Conservation (phyloP, 495 filamentous ascomycete species). For the Aspergillus biplanus region DNA sequence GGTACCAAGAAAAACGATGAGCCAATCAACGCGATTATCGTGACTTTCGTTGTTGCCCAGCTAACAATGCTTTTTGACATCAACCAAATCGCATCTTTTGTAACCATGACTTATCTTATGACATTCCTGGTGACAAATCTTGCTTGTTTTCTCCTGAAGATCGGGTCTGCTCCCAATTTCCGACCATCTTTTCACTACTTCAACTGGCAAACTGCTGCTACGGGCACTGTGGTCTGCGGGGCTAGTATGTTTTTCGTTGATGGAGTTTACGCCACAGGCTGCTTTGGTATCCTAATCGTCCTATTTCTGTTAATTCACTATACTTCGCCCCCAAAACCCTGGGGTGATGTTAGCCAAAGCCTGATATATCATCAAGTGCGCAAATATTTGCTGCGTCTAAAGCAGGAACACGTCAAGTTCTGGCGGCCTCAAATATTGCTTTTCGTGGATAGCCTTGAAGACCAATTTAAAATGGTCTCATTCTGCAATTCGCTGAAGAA, state of each 20-base stretch:
- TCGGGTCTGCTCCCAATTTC: slow-evolving; percentile 92
- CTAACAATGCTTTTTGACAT: slow-evolving; percentile 82
- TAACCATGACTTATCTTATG: slow-evolving; percentile 87
- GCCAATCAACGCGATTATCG: slow-evolving; percentile 73
- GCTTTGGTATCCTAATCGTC: slow-evolving; percentile 71
- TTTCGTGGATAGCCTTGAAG: slow-evolving; percentile 79
- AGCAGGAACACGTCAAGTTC: slow-evolving; percentile 89
- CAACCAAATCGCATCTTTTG: slow-evolving; percentile 85
- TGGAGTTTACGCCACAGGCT: slow-evolving; percentile 76
- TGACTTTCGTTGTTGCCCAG: slow-evolving; percentile 78
- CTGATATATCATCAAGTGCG: slow-evolving; percentile 91
- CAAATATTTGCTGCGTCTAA: slow-evolving; percentile 81
- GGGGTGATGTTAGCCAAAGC: slow-evolving; percentile 89
- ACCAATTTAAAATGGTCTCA: slow-evolving; percentile 79
- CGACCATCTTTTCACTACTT: slow-evolving; percentile 87
- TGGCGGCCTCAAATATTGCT: slow-evolving; percentile 87
- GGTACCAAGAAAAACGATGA: slow-evolving; percentile 77
- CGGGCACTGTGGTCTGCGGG: slow-evolving; percentile 73
- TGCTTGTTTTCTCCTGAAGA: slow-evolving; percentile 85
- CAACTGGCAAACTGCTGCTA: slow-evolving; percentile 79
- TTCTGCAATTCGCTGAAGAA: slow-evolving; percentile 94
- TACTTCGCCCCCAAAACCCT: slow-evolving; percentile 79
- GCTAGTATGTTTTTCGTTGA: slow-evolving; percentile 90
- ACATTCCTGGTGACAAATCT: slow-evolving; percentile 69
- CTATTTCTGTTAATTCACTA: slow-evolving; percentile 88